Percentiles rank a stretch among this genome's conserved stretches.
phyloP scores from a whole-genome alignment of 2,329 filamentous ascomycete genomes.

The Apiospora hydei region DNA sequence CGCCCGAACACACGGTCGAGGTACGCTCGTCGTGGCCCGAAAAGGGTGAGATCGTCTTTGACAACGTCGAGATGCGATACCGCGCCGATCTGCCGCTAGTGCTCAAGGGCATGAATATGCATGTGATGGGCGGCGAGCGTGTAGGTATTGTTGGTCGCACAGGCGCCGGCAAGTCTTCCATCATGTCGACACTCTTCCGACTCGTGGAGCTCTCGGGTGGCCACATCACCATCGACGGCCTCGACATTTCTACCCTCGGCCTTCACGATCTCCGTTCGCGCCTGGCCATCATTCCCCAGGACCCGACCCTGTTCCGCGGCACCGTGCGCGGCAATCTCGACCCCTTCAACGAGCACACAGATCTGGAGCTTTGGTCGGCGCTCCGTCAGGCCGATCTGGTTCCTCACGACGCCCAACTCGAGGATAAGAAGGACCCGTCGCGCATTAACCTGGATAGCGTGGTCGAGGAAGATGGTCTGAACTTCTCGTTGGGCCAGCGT shows the following conservation, averaged over 20 bases:
- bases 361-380: conserved; percentile 80
- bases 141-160: conserved; percentile 85
- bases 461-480: conserved; percentile 94
- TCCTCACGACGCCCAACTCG: conserved; percentile 40
- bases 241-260: conserved; percentile 76
- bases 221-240: conserved; percentile 69
- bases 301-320: conserved; percentile 82
- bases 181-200: conserved; percentile 84
- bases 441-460: conserved; percentile 83
- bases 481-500: conserved; percentile 93
- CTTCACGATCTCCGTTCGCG: conserved; percentile 78
- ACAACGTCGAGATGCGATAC: conserved; percentile 81
- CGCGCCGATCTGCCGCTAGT: conserved; percentile 76
- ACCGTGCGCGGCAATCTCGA: conserved; percentile 83
- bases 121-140: conserved; percentile 77
- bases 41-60: conserved; percentile 80
- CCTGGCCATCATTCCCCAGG: conserved; percentile 84
- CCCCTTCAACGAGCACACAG: conserved; percentile 79
- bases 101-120: conserved; percentile 73
- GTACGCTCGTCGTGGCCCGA: conserved; percentile 84
- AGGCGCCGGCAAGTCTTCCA: conserved; percentile 82
- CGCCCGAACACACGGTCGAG: conserved; percentile 78
- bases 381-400: conserved; percentile 80
- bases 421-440: conserved; percentile 46
- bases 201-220: conserved; percentile 71